These are phyloP conservation scores for Peltaster fructicola DNA, from an alignment of 2,329 filamentous ascomycete species.

Conservation along the genomic window DNA sequence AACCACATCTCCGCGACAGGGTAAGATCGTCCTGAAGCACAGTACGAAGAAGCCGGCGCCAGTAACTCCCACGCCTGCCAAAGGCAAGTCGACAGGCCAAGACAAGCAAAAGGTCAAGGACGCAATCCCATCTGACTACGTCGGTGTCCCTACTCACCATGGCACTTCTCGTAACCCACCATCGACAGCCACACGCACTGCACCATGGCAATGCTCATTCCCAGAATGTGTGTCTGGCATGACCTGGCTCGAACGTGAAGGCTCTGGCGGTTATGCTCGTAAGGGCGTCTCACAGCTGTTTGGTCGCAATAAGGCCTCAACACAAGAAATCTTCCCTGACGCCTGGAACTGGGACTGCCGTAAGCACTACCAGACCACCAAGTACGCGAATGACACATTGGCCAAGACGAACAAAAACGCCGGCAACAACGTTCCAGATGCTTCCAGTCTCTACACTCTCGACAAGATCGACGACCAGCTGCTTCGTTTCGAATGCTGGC, in stretches of 20 bases:
- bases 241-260: constrained; percentile 8
- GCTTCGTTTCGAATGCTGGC: constrained; percentile 14
- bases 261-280: constrained; percentile 21
- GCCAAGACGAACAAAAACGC: constrained; percentile 1
- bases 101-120: not conserved
- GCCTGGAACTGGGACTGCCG: constrained; percentile 65
- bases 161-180: constrained; percentile 4
- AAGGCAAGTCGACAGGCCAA: too few species aligned
- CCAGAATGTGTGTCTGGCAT: constrained; percentile 8
- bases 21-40: constrained; percentile 1
- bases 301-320: constrained; percentile 65
- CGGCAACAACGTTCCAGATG: too few species aligned
- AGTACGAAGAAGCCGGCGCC: not conserved
- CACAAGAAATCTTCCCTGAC: constrained; percentile 47
- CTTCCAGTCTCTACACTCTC: constrained; percentile 4
- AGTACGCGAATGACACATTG: constrained; percentile 10
- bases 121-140: constrained; percentile 2
- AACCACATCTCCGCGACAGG: constrained; percentile 3
- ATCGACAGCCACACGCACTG: constrained; percentile 1
- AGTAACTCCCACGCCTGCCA: not conserved
- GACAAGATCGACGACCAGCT: constrained; percentile 10
- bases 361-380: constrained; percentile 58
- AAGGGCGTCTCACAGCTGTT: constrained; percentile 72
- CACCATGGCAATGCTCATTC: constrained; percentile 9
- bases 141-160: constrained; percentile 1